phyloP scores from a whole-genome alignment of 352 stramenopile genomes.

The Pythium aquatile region DNA sequence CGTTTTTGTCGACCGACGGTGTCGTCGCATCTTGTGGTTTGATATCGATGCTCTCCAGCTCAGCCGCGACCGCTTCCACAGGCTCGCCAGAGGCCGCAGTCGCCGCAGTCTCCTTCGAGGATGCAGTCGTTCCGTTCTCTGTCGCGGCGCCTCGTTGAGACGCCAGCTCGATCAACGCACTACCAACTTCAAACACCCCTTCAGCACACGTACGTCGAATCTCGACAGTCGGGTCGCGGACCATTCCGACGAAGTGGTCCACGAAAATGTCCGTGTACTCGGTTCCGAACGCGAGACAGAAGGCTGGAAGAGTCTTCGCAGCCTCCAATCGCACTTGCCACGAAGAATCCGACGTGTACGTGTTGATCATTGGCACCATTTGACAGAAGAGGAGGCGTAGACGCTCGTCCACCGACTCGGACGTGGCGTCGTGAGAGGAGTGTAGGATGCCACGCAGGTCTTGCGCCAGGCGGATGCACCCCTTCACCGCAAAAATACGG shows the following conservation, averaged over 20 bases:
- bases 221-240: constrained; percentile 82
- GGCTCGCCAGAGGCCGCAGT: neutral
- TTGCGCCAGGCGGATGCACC: constrained; percentile 69
- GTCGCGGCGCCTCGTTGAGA: constrained; percentile 23
- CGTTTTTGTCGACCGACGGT: constrained; percentile 22
- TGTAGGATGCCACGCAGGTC: constrained; percentile 54
- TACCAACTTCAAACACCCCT: constrained; percentile 57
- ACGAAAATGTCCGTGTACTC: constrained; percentile 87
- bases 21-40: constrained; percentile 13
- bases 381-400: constrained; percentile 74
- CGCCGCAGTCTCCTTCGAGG: neutral
- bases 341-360: constrained; percentile 82
- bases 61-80: constrained; percentile 29
- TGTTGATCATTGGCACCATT: constrained; percentile 88
- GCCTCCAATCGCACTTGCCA: constrained; percentile 87
- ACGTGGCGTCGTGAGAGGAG: constrained; percentile 16
- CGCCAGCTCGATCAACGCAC: constrained; percentile 56
- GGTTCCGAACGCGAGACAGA: constrained; percentile 69
- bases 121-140: constrained; percentile 2
- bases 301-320: constrained; percentile 67
- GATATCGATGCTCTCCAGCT: constrained; percentile 31
- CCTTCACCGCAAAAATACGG: constrained; percentile 84
- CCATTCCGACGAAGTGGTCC: constrained; percentile 85
- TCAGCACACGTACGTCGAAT: constrained; percentile 77
- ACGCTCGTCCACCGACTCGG: constrained; percentile 30